phyloP scores from a whole-genome alignment of 495 filamentous ascomycete genomes.

The Aspergillus egyptiacus region DNA sequence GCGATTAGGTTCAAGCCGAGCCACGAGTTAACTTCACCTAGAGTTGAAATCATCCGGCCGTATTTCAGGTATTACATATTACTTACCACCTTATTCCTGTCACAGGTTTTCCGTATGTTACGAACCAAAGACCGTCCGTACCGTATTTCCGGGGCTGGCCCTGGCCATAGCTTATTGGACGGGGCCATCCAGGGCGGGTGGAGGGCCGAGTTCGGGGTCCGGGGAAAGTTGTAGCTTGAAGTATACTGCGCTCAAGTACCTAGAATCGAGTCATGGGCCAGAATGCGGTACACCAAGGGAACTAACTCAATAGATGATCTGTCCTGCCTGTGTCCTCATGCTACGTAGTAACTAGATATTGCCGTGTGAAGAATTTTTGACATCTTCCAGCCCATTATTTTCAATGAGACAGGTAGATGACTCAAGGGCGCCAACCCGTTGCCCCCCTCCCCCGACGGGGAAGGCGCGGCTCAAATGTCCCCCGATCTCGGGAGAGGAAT shows the following conservation, averaged over 20 bases:
- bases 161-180: slow-evolving; percentile 12
- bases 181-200: slow-evolving; percentile 8
- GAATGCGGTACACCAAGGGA: too few relatives aligned
- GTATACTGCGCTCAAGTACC: background rate
- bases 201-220: background rate
- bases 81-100: too few relatives aligned
- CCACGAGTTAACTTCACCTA: background rate
- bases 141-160: slow-evolving; percentile 13
- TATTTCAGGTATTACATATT: too few relatives aligned
- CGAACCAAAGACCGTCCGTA: background rate
- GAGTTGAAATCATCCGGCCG: too few relatives aligned
- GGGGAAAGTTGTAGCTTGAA: background rate
- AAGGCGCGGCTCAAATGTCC: slow-evolving; percentile 16
- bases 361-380: too few relatives aligned
- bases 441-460: slow-evolving; percentile 18
- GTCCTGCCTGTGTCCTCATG: too few relatives aligned
- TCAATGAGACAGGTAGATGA: background rate
- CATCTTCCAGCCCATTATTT: too few relatives aligned
- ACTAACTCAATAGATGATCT: too few relatives aligned
- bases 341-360: too few relatives aligned
- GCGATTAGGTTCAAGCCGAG: slow-evolving; percentile 8
- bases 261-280: too few relatives aligned
- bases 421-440: background rate
- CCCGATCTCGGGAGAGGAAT: slow-evolving; percentile 33
- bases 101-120: background rate